A percentile compares a stretch with the other conserved stretches of the same genome.
Conservation (phyloP, 495 filamentous ascomycete genomes). For the Pyronema omphalodes region DNA sequence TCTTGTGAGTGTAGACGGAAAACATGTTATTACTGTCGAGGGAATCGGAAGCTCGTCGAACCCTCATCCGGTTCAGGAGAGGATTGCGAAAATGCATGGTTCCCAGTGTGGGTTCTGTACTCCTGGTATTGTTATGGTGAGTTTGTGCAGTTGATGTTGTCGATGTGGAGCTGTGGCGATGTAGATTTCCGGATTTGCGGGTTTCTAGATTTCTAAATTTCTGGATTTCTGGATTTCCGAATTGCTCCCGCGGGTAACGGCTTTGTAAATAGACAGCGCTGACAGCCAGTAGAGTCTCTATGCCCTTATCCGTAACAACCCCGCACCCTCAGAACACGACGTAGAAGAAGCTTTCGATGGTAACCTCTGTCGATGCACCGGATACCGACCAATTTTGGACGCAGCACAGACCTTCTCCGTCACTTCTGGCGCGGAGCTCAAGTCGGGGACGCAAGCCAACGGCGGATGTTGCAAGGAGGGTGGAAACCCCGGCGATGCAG, state of each 20-base stretch:
- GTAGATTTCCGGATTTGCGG: background rate
- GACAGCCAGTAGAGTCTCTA: constrained; percentile 40
- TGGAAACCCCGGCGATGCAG: constrained; percentile 30
- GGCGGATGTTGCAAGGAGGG: background rate
- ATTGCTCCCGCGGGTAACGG: background rate
- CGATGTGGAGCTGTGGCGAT: constrained; percentile 6
- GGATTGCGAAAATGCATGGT: constrained; percentile 58
- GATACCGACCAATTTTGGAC: constrained; percentile 85
- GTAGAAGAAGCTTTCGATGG: constrained; percentile 87
- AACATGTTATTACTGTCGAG: constrained; percentile 95
- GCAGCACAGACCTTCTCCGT: constrained; percentile 60
- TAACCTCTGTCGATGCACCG: constrained; percentile 89
- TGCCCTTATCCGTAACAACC: constrained; percentile 60
- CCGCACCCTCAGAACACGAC: constrained; percentile 48
- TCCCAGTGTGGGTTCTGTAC: constrained; percentile 76
- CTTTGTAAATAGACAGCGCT: background rate
- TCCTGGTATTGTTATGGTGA: constrained; percentile 86
- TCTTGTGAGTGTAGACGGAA: constrained; percentile 80
- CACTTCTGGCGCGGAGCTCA: constrained; percentile 27
- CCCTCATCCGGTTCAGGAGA: constrained; percentile 82
- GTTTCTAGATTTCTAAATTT: background rate
- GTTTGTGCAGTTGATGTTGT: background rate
- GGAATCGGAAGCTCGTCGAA: constrained; percentile 81
- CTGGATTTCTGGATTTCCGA: background rate
- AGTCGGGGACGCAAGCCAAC: constrained; percentile 8